Conservation (phyloP, 345 rosid genomes). For the Salix suchowensis region DNA sequence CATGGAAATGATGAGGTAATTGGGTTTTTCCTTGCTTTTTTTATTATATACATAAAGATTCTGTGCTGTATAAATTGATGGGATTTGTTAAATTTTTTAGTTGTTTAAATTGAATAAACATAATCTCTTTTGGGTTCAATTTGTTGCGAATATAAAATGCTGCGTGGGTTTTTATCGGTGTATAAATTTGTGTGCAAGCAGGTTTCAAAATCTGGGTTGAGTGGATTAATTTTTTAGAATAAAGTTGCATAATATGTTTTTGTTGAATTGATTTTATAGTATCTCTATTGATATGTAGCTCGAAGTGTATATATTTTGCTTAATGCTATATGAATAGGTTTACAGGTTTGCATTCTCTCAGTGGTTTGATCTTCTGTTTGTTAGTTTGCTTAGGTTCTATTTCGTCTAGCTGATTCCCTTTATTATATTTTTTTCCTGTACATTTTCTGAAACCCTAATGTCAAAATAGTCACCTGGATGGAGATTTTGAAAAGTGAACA, state of each 20-base stretch:
- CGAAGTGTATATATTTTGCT: not conserved
- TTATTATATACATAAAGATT: no score
- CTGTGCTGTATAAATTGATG: not conserved
- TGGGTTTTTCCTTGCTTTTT: not conserved
- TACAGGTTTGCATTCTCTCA: not conserved
- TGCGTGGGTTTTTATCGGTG: not conserved
- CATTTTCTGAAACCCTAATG: not conserved
- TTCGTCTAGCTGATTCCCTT: not conserved
- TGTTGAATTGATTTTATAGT: not conserved
- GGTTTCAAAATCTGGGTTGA: not conserved
- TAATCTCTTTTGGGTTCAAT: not conserved
- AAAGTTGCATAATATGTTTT: not conserved
- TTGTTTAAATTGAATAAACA: not conserved
- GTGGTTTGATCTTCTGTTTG: not conserved
- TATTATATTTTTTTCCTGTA: no score
- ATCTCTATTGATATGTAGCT: not conserved
- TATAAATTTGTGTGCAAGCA: not conserved
- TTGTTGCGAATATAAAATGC: not conserved
- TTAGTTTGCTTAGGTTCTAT: not conserved
- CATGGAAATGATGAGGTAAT: slow-evolving; percentile 89
- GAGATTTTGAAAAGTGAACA: not conserved
- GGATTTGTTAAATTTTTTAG: not conserved
- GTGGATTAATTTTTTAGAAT: not conserved
- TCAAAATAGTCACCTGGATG: not conserved
- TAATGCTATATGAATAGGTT: not conserved